Percentiles rank a stretch among this genome's conserved stretches.
Evolutionary conservation across 805 yeast genomes (phyloP).

Genomic region (Kodamaea neixiangensis): DNA sequence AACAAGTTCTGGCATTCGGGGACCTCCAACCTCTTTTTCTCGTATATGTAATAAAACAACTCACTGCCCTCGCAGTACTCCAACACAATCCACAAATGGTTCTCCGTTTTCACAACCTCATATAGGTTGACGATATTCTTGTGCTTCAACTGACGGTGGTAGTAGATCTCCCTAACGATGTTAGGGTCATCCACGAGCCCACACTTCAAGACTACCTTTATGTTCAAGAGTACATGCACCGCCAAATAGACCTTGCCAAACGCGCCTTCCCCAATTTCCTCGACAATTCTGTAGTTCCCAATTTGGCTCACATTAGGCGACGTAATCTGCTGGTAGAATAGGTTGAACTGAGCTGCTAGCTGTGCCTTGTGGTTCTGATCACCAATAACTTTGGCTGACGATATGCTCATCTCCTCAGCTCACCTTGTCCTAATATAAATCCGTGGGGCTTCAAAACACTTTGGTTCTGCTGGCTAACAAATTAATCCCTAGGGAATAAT

Average conservation of each 20-base stretch:
- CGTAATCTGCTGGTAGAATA: slow-evolving; percentile 48
- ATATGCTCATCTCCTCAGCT: slow-evolving; percentile 17
- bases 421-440: background rate
- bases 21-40: slow-evolving; percentile 49
- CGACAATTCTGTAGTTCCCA: slow-evolving; percentile 75
- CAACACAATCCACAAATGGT: slow-evolving; percentile 78
- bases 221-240: slow-evolving; percentile 67
- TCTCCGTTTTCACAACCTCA: slow-evolving; percentile 82
- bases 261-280: slow-evolving; percentile 87
- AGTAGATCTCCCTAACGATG: slow-evolving; percentile 86
- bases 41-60: slow-evolving; percentile 64
- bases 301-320: slow-evolving; percentile 58
- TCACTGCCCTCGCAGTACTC: slow-evolving; percentile 89
- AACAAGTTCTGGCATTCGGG: slow-evolving; percentile 56
- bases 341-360: slow-evolving; percentile 66
- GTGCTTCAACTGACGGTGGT: slow-evolving; percentile 80
- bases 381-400: slow-evolving; percentile 14
- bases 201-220: slow-evolving; percentile 80
- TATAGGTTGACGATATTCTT: slow-evolving; percentile 82
- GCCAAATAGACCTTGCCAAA: slow-evolving; percentile 93
- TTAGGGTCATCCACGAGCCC: slow-evolving; percentile 79
- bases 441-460: slow-evolving; percentile 7
- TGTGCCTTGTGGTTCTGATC: slow-evolving; percentile 48
- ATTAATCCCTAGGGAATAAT: background rate
- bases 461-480: background rate